Base-by-base conservation (phyloP, 2,329 filamentous ascomycete species). In the Amauroascus verrucosus region DNA sequence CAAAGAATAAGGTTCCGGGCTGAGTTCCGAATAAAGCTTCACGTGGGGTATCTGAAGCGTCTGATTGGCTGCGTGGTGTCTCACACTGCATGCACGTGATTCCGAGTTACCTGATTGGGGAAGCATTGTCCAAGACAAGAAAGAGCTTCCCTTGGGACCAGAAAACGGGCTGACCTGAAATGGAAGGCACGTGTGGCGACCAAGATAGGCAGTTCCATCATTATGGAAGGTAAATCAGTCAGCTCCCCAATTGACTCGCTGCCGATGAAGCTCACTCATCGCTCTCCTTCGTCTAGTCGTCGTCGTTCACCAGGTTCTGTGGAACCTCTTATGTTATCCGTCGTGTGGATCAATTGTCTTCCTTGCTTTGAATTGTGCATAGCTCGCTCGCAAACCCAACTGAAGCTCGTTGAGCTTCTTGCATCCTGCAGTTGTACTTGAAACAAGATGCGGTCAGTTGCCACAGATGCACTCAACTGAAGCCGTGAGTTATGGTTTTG, bases 371-470 rank as follows among this genome's bases (percentile, higher is more conserved):
- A 11, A 32, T 11, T 32, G n/a, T n/a, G n/a, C n/a, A n/a, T n/a
- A n/a, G n/a, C n/a, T n/a, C n/a, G n/a, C n/a, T n/a, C n/a, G n/a
- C n/a, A n/a, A n/a, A n/a, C n/a, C n/a, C n/a, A n/a, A n/a, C n/a
- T n/a, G n/a, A n/a, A n/a, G n/a, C n/a, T n/a, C n/a, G n/a, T n/a
- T n/a, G n/a, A n/a, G n/a, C n/a, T n/a, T n/a, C n/a, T n/a, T n/a
- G 26, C 9, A 30, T 30, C 26, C 26, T 30, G 26, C 26, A 30
- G 26, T 30, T 30, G 26, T n/a, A n/a, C n/a, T n/a, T n/a, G n/a
- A n/a, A 9, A 9, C 26, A 51, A 51, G 11, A 51, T 51, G 48
- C 37, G 48, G 48, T 51, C 44, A 7, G 48, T 51, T 43, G n/a
- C 33, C 14, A 26, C n/a, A n/a, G n/a, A n/a, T n/a, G n/a, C n/a